Evolutionary conservation across 2,329 filamentous ascomycete genomes (phyloP).

Genomic region (Sporothrix mexicana): DNA sequence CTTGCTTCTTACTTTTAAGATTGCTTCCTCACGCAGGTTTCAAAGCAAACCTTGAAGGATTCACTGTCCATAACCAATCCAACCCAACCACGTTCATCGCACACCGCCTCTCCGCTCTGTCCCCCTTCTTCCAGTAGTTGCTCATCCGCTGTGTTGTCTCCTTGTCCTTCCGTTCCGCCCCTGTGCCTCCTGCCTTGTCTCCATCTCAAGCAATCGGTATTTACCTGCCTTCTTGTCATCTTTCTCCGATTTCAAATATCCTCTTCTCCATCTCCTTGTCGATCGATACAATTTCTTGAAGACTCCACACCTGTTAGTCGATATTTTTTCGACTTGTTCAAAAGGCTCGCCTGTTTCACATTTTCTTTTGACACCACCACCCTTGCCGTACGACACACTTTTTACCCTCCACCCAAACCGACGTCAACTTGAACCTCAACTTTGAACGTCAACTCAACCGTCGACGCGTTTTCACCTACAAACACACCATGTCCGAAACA

Average conservation of each 20-base stretch:
- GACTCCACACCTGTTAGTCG: neutral
- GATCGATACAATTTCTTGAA: neutral
- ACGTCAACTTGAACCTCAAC: no score
- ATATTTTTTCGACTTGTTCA: conserved; percentile 7
- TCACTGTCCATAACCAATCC: conserved; percentile 2
- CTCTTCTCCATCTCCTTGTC: neutral
- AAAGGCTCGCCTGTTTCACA: neutral
- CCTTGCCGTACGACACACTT: neutral
- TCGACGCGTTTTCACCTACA: no score
- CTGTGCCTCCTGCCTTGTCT: neutral
- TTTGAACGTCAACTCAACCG: no score
- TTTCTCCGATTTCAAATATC: neutral
- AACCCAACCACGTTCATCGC: conserved; percentile 15
- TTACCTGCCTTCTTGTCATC: neutral
- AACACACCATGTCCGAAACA: conserved; percentile 9
- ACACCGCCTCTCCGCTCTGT: conserved; percentile 26
- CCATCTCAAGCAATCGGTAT: neutral
- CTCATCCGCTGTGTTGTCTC: neutral
- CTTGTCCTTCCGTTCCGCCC: neutral
- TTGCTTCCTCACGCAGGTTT: neutral
- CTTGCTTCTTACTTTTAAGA: neutral
- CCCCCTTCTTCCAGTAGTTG: neutral
- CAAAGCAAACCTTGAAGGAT: conserved; percentile 3
- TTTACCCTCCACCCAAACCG: no score
- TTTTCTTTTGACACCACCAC: neutral